Conservation (phyloP, 2,329 filamentous ascomycete species). For the Dactylellina drechsleri region DNA sequence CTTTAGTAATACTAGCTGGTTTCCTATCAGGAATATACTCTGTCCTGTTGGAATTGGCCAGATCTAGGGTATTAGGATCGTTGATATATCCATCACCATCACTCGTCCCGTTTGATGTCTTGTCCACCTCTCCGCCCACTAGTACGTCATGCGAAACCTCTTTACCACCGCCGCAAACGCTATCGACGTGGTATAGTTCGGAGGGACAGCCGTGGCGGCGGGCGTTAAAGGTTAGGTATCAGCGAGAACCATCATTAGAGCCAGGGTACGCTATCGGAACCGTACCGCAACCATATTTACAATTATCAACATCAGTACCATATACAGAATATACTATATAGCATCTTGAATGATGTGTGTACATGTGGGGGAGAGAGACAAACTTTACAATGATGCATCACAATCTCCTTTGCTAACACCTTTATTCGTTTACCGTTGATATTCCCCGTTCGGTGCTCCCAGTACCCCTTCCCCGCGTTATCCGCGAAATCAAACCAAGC, state of each 20-base stretch:
- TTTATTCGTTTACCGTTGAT: conserved; percentile 10
- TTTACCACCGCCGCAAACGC: neutral
- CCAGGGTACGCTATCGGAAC: conserved; percentile 22
- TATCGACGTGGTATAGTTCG: conserved; percentile 10
- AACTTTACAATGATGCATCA: conserved; percentile 24
- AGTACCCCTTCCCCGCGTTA: conserved; percentile 3
- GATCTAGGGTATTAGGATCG: too few relatives aligned
- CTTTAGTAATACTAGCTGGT: too few relatives aligned
- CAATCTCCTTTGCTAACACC: conserved; percentile 8
- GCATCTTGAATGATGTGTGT: neutral
- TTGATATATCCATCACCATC: too few relatives aligned
- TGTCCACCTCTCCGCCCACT: conserved; percentile 5
- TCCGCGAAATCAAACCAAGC: conserved; percentile 34
- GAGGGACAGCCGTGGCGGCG: conserved; percentile 5
- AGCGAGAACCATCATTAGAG: conserved; percentile 8
- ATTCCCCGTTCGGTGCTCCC: neutral
- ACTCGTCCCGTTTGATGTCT: neutral
- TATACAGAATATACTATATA: neutral
- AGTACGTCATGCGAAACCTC: conserved; percentile 8
- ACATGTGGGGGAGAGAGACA: neutral
- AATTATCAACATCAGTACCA: neutral
- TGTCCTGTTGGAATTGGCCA: too few relatives aligned
- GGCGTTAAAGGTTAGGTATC: conserved; percentile 29
- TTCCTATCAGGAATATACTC: too few relatives aligned
- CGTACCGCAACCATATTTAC: conserved; percentile 21